Evolutionary conservation across 1,284 basidiomycete genomes (phyloP), one percentile per base, ranked within the genome.

Genomic region (Filobasidium uniguttulatum): DNA sequence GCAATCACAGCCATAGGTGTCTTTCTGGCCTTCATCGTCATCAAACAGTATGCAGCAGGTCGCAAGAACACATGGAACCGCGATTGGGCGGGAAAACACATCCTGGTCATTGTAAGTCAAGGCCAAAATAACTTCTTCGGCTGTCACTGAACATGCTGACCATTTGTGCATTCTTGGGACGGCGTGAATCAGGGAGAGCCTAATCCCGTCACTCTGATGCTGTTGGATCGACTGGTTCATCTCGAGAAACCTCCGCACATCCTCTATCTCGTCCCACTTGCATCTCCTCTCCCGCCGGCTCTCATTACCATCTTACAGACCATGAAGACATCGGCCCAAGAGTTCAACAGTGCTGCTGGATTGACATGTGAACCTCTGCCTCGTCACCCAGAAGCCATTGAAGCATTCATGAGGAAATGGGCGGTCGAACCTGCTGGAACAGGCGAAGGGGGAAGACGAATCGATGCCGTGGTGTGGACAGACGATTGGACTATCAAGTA

Each of bases 1-100:
- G 33, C 43, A 34, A 15, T 22, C 41, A 26, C 17, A 25, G 2
- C 20, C 36, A 5, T 30, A 37, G n/a, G 31, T 38, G 52, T 50
- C 2, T 56, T 57, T n/a, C 31, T 55, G 4, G 25, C 49, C 10
- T 43, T 60, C 10, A 55, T 62, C 38, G 52, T 44, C 19, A n/a
- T 63, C 44, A 67, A 63, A 47, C 48, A 56, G 1, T 64, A 61
- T 58, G 19, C 61, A 0, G 59, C 59, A 7, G 68, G 68, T 5
- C 50, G 62, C 41, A 63, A 58, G 56, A 61, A 59, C 44, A 64
- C 62, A n/a, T 65, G 67, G 64, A 67, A 69, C 53, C 53, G 68
- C 33, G 68, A 70, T 22, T 70, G 67, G 68, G 63, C 61, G 1
- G 68, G 68, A 23, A 69, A 68, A 61, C 62, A 69, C 58, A 61